Conservation (phyloP, 2,329 filamentous ascomycete genomes). For the Plenodomus biglobosus region DNA sequence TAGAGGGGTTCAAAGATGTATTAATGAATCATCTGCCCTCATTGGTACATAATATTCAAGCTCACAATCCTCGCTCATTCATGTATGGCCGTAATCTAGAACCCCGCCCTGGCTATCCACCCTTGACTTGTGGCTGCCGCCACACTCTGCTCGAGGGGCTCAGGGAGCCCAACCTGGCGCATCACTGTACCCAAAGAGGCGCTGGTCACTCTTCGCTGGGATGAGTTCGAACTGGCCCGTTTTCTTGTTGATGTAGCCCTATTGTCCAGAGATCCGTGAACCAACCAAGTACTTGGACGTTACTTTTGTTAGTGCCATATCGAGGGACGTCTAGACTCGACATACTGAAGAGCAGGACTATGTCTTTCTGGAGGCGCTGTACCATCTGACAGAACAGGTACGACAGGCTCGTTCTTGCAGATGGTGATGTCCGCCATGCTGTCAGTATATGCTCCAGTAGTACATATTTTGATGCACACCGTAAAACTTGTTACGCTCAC, state of each 20-base stretch:
- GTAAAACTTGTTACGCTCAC: slow-evolving; percentile 27
- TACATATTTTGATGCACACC: slow-evolving; percentile 4
- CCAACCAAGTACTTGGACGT: slow-evolving; percentile 19
- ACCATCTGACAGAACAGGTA: slow-evolving; percentile 41
- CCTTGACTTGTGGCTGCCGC: too few species aligned
- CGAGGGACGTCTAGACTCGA: too few species aligned
- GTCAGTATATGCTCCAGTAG: slow-evolving; percentile 2
- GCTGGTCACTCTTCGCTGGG: not conserved
- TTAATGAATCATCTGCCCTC: too few species aligned
- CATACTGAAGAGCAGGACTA: slow-evolving; percentile 23
- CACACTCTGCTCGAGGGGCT: slow-evolving; percentile 1
- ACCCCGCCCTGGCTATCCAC: too few species aligned
- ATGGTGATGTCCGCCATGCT: slow-evolving; percentile 19
- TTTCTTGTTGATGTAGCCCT: slow-evolving; percentile 11
- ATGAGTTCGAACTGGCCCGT: slow-evolving; percentile 12
- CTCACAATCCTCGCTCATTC: too few species aligned
- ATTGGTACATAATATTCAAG: too few species aligned
- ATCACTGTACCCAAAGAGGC: slow-evolving; percentile 1
- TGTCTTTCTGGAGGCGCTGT: slow-evolving; percentile 24
- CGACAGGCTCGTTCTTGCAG: slow-evolving; percentile 58
- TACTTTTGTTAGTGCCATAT: not conserved
- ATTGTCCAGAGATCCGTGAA: slow-evolving; percentile 17
- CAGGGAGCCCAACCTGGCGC: slow-evolving; percentile 1
- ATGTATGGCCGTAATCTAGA: not conserved
- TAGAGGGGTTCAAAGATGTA: too few species aligned